Percentiles rank a stretch among this genome's conserved stretches.
phyloP scores from a whole-genome alignment of 495 filamentous ascomycete species.

The Aspergillus bridgeri region DNA sequence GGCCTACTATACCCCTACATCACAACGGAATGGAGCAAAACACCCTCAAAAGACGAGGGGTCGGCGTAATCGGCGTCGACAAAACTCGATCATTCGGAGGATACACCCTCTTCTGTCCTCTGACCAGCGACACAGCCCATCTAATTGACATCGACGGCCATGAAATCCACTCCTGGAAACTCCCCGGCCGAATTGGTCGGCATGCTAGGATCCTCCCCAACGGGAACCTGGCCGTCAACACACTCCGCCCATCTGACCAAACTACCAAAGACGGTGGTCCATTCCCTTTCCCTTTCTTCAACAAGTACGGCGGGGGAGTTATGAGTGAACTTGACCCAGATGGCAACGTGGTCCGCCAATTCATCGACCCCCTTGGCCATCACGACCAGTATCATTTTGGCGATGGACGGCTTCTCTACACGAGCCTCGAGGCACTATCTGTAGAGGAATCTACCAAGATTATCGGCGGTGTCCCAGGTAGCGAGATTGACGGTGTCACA shows the following conservation, averaged over 20 bases:
- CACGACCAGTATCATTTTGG: conserved; percentile 47
- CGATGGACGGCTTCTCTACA: conserved; percentile 42
- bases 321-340: conserved; percentile 40
- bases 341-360: conserved; percentile 37
- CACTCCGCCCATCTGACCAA: conserved; percentile 26
- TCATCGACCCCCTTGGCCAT: conserved; percentile 39
- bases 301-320: conserved; percentile 44
- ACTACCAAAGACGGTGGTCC: conserved; percentile 23
- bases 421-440: conserved; percentile 38
- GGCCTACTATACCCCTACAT: background rate
- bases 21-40: conserved; percentile 41
- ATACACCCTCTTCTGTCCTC: conserved; percentile 41
- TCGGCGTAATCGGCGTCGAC: conserved; percentile 43
- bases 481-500: conserved; percentile 32
- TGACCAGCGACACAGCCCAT: conserved; percentile 40
- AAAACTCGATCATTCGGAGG: conserved; percentile 34
- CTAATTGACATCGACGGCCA: conserved; percentile 39
- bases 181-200: conserved; percentile 40
- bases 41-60: conserved; percentile 39
- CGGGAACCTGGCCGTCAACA: conserved; percentile 45
- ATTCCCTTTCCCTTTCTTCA: conserved; percentile 40
- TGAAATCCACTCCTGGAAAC: conserved; percentile 43
- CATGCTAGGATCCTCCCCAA: conserved; percentile 42
- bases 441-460: conserved; percentile 31
- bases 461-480: conserved; percentile 37